phyloP scores from a whole-genome alignment of 192 early-diverging fungal species.

The Mortierella hygrophila region DNA sequence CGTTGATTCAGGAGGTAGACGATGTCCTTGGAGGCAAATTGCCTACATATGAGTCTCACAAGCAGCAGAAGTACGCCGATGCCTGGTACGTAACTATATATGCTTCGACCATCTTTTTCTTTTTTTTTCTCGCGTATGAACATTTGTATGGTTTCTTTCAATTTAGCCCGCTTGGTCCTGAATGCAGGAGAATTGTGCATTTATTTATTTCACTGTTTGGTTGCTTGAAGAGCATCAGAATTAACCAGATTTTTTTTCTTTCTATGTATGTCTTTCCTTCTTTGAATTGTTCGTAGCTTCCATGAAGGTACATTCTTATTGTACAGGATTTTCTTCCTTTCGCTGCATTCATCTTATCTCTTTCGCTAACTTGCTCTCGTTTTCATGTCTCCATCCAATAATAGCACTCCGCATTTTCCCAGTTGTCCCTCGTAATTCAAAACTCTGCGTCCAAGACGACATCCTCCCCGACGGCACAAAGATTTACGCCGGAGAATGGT shows the following conservation, averaged over 20 bases:
- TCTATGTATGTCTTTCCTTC: not conserved
- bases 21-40: not conserved
- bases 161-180: too few species aligned
- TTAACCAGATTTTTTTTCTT: not conserved
- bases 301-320: not conserved
- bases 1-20: slow-evolving; percentile 46
- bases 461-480: slow-evolving; percentile 72
- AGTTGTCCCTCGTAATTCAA: slow-evolving; percentile 55
- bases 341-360: not conserved
- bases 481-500: slow-evolving; percentile 62
- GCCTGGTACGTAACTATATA: slow-evolving; percentile 31
- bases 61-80: slow-evolving; percentile 33
- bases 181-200: not conserved
- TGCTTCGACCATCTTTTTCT: not conserved
- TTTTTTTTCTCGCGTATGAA: not conserved
- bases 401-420: slow-evolving; percentile 30
- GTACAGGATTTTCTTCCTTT: not conserved
- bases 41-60: slow-evolving; percentile 23
- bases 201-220: not conserved
- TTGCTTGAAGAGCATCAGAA: not conserved
- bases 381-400: too few species aligned
- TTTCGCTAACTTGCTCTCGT: not conserved
- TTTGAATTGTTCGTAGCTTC: not conserved
- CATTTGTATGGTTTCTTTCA: not conserved
- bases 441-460: slow-evolving; percentile 65